Base-by-base conservation (phyloP, 2,329 filamentous ascomycete species). In the Byssochlamys sp. region DNA sequence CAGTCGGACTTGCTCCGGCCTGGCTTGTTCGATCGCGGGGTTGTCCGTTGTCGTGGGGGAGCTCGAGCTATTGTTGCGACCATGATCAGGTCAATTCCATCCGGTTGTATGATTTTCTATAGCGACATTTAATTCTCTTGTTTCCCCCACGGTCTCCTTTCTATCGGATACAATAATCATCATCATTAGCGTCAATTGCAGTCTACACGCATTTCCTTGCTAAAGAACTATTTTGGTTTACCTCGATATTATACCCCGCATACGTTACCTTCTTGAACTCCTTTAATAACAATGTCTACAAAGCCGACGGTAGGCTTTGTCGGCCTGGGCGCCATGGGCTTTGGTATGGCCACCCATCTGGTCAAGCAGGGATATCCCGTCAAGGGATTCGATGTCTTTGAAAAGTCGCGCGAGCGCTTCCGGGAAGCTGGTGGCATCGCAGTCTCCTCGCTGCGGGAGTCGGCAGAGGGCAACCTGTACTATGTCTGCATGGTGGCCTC, bases 311-410 rank as follows among this genome's bases (percentile, higher is more conserved):
- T 88, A 56, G 81, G 83, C 62, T 89, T 90, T 73, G 85, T 88
- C 61, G 88, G 88, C 77, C 84, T 91, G 2, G 88, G 88, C 57
- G 87, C 87, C 72, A 90, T 90, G 88, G 88, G 88, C 68, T 88
- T 89, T 70, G 88, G 88, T 68, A 90, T 91, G 87, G 88, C 88
- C 61, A 88, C 83, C 59, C 81, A 90, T 68, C 81, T 91, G 52
- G 77, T 90, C 65, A 83, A 84, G 63, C 75, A 81, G 61, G 85
- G 85, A 58, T 88, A 86, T 71, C 60, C 75, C 27, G 86, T 90
- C 26, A 85, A 82, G 25, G 87, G 87, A 57, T 90, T 84, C 69
- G 88, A 91, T 66, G 81, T 90, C 48, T 89, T 82, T 75, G 75
- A 76, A 2, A 84, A 86, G 4, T 84, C 86, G 0, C 79, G 90